These are phyloP conservation scores for Hygrophila difformis DNA, from an alignment of 257 asterid species.

Conservation along the genomic window DNA sequence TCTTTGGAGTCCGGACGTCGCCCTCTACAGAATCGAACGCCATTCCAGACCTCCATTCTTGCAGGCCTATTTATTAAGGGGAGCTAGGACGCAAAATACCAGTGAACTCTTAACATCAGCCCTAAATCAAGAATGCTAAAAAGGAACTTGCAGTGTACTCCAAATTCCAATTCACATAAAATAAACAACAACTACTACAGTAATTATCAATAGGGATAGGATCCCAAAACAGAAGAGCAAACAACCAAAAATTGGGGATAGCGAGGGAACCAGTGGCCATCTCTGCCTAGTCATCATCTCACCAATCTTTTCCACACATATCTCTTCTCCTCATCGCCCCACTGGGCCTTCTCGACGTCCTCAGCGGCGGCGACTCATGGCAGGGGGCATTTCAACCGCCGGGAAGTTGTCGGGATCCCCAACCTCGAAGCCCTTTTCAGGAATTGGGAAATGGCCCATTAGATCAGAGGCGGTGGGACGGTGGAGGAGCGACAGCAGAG, in stretches of 20 bases:
- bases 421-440: slow-evolving; percentile 36
- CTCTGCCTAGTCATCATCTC: slow-evolving; percentile 33
- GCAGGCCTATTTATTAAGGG: no score
- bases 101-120: no score
- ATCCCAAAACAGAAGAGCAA: slow-evolving; percentile 51
- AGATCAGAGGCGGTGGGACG: slow-evolving; percentile 25
- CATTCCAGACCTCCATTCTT: no score
- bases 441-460: slow-evolving; percentile 51
- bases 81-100: no score
- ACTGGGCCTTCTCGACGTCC: slow-evolving; percentile 68
- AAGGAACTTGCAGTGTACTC: no score
- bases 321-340: slow-evolving; percentile 64
- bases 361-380: slow-evolving; percentile 55
- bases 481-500: slow-evolving; percentile 44
- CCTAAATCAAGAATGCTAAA: no score
- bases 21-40: no score
- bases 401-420: slow-evolving; percentile 55
- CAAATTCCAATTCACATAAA: no score
- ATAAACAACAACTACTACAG: no score
- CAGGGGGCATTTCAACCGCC: slow-evolving; percentile 95
- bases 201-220: slow-evolving; percentile 32
- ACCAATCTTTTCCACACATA: slow-evolving; percentile 46
- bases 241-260: slow-evolving; percentile 53
- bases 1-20: no score
- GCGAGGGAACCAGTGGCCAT: slow-evolving; percentile 43